phyloP scores from a whole-genome alignment of 441 rosid species.

The Cnidoscolus chayamansa region DNA sequence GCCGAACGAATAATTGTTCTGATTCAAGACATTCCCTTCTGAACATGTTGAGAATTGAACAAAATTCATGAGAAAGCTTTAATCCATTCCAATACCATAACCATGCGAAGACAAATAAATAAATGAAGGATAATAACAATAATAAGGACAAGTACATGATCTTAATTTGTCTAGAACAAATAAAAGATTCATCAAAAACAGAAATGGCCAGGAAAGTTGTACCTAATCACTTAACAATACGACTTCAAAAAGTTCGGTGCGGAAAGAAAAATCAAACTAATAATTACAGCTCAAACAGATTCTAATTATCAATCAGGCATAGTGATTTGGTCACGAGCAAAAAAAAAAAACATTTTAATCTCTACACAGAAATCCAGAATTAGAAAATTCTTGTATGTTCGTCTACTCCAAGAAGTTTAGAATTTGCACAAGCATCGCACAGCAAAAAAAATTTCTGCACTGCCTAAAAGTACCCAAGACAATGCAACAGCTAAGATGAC shows the following conservation, averaged over 20 bases:
- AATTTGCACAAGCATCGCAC: constrained; percentile 14
- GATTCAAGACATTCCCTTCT: not conserved
- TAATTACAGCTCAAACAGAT: not conserved
- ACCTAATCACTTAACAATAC: no score
- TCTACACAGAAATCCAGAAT: not conserved
- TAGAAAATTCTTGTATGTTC: not conserved
- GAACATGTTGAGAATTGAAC: not conserved
- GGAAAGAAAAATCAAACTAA: not conserved
- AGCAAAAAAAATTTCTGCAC: not conserved
- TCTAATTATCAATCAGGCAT: not conserved
- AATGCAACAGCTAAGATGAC: not conserved
- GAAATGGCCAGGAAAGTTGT: no score
- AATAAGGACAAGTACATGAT: no score
- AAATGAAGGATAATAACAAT: not conserved
- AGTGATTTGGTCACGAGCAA: not conserved
- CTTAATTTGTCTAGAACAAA: no score
- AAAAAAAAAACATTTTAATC: not conserved
- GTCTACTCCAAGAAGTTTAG: constrained; percentile 14
- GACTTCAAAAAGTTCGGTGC: no score
- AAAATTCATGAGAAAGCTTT: not conserved
- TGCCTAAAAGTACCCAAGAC: not conserved
- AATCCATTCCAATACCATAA: not conserved
- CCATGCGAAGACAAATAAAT: not conserved
- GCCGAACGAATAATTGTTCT: not conserved
- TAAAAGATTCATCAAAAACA: no score